Percentiles rank a stretch among this genome's conserved stretches.
phyloP scores from a whole-genome alignment of 768 basidiomycete genomes.

The Polyporus arcularius region DNA sequence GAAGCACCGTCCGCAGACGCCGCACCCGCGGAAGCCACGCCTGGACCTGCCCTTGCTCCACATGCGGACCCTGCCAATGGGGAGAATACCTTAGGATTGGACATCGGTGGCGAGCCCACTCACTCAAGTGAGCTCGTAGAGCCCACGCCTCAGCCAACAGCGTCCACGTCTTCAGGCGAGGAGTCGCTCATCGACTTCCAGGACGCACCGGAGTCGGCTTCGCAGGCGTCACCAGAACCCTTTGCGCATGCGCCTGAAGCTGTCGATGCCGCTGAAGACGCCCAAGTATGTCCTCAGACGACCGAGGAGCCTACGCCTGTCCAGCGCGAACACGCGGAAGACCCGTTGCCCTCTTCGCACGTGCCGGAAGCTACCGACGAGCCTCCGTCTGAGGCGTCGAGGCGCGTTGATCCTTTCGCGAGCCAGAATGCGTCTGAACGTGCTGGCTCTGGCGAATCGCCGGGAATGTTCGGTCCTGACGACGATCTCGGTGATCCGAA shows the following conservation, averaged over 20 bases:
- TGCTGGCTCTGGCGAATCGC: too few species aligned
- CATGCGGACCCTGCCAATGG: not conserved
- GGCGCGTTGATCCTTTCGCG: not conserved
- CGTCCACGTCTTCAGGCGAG: not conserved
- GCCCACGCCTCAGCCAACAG: not conserved
- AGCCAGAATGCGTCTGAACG: not conserved
- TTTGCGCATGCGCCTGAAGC: too few species aligned
- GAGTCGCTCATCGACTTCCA: not conserved
- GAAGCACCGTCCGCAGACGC: not conserved
- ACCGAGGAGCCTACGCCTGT: not conserved
- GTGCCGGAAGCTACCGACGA: not conserved
- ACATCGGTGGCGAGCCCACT: not conserved
- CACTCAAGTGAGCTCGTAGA: not conserved
- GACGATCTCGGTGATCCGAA: too few species aligned
- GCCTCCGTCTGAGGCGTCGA: not conserved
- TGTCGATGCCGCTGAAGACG: not conserved
- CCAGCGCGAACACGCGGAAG: not conserved
- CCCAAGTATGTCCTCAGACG: not conserved
- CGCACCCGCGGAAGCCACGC: not conserved
- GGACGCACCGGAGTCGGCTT: not conserved
- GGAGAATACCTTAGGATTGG: not conserved
- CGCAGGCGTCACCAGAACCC: not conserved
- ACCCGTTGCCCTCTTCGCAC: not conserved
- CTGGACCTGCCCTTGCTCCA: not conserved
- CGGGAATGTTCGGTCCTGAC: too few species aligned